Conservation (phyloP, 2,329 filamentous ascomycete species). For the Coniella lustricola region DNA sequence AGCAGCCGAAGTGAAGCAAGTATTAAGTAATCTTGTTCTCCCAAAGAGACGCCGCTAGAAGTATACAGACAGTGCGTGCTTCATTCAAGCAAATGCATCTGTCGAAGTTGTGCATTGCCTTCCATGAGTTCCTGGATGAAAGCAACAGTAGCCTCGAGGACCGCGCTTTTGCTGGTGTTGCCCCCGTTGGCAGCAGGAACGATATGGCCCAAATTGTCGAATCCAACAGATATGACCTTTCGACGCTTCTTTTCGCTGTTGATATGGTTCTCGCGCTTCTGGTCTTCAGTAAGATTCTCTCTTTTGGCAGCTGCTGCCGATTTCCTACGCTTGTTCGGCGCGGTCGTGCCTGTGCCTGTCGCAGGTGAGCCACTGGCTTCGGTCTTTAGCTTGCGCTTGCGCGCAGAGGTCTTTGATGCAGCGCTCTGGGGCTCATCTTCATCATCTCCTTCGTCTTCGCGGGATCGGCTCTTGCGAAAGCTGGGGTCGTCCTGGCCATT, state of each 20-base stretch:
- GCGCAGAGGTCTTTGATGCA: constrained; percentile 27
- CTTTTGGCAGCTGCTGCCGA: constrained; percentile 43
- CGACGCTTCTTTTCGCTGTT: constrained; percentile 80
- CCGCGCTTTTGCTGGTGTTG: constrained; percentile 76
- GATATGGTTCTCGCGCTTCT: constrained; percentile 83
- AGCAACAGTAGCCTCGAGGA: constrained; percentile 67
- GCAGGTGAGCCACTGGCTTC: constrained; percentile 29
- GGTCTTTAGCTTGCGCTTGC: constrained; percentile 42
- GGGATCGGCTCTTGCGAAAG: constrained; percentile 44
- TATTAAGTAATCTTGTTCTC: no score
- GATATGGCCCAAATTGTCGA: constrained; percentile 69
- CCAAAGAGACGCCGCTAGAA: no score
- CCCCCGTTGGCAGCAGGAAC: constrained; percentile 69
- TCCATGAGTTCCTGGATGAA: constrained; percentile 68
- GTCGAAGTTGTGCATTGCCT: constrained; percentile 54
- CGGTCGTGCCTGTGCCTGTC: constrained; percentile 26
- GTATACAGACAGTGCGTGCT: no score
- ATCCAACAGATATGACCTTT: constrained; percentile 74
- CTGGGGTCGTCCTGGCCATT: constrained; percentile 26
- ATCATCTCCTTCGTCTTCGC: constrained; percentile 33
- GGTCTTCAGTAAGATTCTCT: constrained; percentile 71
- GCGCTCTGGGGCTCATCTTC: constrained; percentile 32
- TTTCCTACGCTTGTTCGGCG: constrained; percentile 41
- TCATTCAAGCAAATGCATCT: neutral
- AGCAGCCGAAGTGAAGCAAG: no score